These are phyloP conservation scores for Hordeum marinum DNA, from an alignment of 176 grass and related monocot genomes.

Conservation along the genomic window DNA sequence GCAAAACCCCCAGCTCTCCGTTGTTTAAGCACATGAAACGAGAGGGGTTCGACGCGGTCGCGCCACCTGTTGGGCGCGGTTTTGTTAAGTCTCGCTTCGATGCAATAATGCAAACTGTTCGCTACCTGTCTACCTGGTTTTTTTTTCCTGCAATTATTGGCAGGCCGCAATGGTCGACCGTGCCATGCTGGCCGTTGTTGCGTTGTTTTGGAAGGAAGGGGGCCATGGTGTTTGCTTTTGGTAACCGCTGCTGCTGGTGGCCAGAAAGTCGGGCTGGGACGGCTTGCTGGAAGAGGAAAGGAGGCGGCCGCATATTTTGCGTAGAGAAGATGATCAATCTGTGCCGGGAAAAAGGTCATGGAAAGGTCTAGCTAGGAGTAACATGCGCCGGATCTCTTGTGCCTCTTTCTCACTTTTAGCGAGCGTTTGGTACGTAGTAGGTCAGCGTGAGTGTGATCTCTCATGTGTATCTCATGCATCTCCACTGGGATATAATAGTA, in stretches of 20 bases:
- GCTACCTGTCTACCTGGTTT: neutral
- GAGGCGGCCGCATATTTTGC: neutral
- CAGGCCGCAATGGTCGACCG: neutral
- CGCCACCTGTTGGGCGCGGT: constrained; percentile 5
- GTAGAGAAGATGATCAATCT: neutral
- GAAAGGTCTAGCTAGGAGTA: neutral
- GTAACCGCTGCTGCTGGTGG: neutral
- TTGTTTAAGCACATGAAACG: constrained; percentile 30
- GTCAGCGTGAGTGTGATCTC: neutral
- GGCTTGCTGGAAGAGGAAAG: constrained; percentile 21
- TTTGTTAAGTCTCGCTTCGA: neutral
- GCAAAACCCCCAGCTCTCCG: neutral
- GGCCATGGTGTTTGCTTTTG: constrained; percentile 14
- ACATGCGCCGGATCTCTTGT: neutral
- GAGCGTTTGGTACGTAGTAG: neutral
- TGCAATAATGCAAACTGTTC: constrained; percentile 20
- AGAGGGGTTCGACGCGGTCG: too few relatives aligned
- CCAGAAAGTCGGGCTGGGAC: neutral
- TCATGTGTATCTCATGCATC: neutral
- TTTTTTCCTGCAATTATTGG: constrained; percentile 10
- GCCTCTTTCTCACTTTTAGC: neutral
- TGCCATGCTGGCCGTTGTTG: neutral
- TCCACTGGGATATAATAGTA: too few relatives aligned
- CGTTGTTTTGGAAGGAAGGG: neutral
- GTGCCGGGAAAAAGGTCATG: neutral